Percentiles rank a stretch among this genome's conserved stretches.
These are phyloP conservation scores for Diaporthe vaccinii DNA, from an alignment of 2,329 filamentous ascomycete genomes.

Conservation along the genomic window DNA sequence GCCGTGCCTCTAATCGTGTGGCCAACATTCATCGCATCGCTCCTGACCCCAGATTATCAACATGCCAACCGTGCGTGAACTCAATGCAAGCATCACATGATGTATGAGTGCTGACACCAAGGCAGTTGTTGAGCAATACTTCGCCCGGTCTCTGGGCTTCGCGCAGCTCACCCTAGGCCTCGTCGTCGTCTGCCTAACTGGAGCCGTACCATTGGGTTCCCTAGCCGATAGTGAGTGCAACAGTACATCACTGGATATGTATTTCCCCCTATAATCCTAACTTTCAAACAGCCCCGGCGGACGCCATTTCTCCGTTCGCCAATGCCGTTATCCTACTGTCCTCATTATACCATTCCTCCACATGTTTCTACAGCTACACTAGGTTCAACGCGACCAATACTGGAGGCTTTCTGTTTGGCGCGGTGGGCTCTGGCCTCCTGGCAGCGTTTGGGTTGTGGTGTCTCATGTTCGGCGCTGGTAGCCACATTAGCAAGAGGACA, in stretches of 20 bases:
- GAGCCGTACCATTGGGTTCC: constrained; percentile 75
- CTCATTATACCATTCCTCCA: constrained; percentile 72
- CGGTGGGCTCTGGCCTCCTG: constrained; percentile 68
- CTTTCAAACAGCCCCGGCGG: constrained; percentile 46
- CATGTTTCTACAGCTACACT: constrained; percentile 77
- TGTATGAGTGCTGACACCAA: not conserved
- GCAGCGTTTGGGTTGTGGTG: constrained; percentile 76
- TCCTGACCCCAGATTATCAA: constrained; percentile 55
- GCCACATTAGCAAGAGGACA: constrained; percentile 53
- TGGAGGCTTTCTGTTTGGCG: constrained; percentile 71
- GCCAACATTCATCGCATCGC: constrained; percentile 61
- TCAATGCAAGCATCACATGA: not conserved
- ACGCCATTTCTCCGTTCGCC: constrained; percentile 72
- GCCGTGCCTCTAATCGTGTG: constrained; percentile 61
- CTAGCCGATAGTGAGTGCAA: constrained; percentile 54
- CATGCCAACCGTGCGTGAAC: constrained; percentile 49
- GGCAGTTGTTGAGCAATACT: constrained; percentile 75
- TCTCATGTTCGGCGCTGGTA: constrained; percentile 56
- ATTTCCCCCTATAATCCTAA: not conserved
- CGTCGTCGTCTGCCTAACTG: constrained; percentile 77
- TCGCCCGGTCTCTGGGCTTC: constrained; percentile 79
- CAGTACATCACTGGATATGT: not conserved
- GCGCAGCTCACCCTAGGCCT: constrained; percentile 74
- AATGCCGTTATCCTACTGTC: constrained; percentile 76
- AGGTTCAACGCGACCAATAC: constrained; percentile 71